These are phyloP conservation scores for Elsinoe ampelina DNA, from an alignment of 2,329 filamentous ascomycete species.

Conservation along the genomic window DNA sequence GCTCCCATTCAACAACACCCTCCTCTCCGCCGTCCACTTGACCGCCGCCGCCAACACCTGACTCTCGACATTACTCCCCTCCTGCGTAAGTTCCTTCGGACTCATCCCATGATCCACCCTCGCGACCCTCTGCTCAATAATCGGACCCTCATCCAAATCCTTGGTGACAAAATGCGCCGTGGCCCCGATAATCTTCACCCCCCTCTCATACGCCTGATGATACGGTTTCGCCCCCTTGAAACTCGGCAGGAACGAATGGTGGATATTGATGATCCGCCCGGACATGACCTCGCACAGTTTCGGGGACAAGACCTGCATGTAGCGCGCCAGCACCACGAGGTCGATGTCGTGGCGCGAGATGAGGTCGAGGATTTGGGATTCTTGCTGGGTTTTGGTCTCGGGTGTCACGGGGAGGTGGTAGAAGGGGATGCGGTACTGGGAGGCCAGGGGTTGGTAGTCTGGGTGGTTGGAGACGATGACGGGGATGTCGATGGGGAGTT, in stretches of 20 bases:
- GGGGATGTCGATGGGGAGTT: conserved; percentile 66
- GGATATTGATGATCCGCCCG: conserved; percentile 84
- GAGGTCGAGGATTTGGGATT: conserved; percentile 60
- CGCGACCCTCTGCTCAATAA: conserved; percentile 75
- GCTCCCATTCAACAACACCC: conserved; percentile 66
- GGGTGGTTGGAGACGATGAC: conserved; percentile 76
- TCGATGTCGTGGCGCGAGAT: conserved; percentile 62
- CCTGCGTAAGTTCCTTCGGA: conserved; percentile 65
- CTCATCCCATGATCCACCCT: conserved; percentile 69
- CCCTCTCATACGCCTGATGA: conserved; percentile 76
- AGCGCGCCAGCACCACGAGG: conserved; percentile 70
- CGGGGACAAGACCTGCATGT: conserved; percentile 79
- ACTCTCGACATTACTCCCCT: conserved; percentile 76
- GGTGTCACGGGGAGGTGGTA: conserved; percentile 70
- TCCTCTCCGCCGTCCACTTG: conserved; percentile 72
- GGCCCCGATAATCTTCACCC: conserved; percentile 81
- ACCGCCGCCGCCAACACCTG: conserved; percentile 73
- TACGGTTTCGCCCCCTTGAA: conserved; percentile 88
- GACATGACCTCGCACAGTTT: conserved; percentile 68
- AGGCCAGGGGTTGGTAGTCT: conserved; percentile 59
- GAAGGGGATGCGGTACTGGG: conserved; percentile 68
- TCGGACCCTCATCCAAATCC: conserved; percentile 76
- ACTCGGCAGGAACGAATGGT: conserved; percentile 75
- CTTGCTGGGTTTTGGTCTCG: conserved; percentile 68
- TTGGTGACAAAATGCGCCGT: conserved; percentile 81